Evolutionary conservation across 148 eudicot species (phyloP).

Genomic region (Fagopyrum homotropicum): DNA sequence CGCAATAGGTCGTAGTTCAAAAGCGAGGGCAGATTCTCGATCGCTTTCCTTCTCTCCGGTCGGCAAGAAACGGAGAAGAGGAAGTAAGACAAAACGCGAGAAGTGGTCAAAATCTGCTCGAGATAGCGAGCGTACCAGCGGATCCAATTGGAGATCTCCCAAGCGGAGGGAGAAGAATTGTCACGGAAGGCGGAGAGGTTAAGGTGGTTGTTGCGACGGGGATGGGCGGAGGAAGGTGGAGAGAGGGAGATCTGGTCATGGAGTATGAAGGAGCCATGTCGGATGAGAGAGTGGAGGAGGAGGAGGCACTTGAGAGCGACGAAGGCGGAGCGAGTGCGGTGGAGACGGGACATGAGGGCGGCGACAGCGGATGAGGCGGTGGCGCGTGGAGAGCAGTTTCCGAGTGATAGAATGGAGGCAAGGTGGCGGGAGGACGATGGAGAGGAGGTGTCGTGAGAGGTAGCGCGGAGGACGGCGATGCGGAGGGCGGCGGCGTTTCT

Average conservation of each 20-base stretch:
- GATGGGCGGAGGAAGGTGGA: conserved; percentile 47
- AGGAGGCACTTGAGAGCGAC: conserved; percentile 60
- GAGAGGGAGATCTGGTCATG: conserved; percentile 75
- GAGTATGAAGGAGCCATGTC: conserved; percentile 70
- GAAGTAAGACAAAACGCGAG: conserved; percentile 52
- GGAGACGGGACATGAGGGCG: conserved; percentile 60
- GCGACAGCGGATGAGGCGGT: conserved; percentile 29
- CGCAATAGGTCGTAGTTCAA: conserved; percentile 42
- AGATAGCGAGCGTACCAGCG: conserved; percentile 66
- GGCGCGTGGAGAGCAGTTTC: conserved; percentile 5
- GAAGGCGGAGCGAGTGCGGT: conserved; percentile 44
- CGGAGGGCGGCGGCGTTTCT: neutral
- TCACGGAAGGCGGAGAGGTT: conserved; percentile 24
- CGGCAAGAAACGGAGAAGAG: conserved; percentile 38
- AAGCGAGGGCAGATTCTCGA: conserved; percentile 42
- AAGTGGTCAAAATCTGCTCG: conserved; percentile 55
- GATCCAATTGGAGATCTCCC: conserved; percentile 72
- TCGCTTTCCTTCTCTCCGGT: conserved; percentile 30
- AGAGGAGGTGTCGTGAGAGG: conserved; percentile 6
- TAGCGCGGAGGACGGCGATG: conserved; percentile 8
- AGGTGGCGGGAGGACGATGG: conserved; percentile 10
- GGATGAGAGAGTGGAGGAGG: conserved; percentile 60
- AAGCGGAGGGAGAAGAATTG: conserved; percentile 39
- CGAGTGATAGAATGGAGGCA: conserved; percentile 8
- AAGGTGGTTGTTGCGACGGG: conserved; percentile 24